Percentiles rank a stretch among this genome's conserved stretches.
Evolutionary conservation across 1,284 basidiomycete genomes (phyloP).

Genomic region (Sporisorium graminicola): DNA sequence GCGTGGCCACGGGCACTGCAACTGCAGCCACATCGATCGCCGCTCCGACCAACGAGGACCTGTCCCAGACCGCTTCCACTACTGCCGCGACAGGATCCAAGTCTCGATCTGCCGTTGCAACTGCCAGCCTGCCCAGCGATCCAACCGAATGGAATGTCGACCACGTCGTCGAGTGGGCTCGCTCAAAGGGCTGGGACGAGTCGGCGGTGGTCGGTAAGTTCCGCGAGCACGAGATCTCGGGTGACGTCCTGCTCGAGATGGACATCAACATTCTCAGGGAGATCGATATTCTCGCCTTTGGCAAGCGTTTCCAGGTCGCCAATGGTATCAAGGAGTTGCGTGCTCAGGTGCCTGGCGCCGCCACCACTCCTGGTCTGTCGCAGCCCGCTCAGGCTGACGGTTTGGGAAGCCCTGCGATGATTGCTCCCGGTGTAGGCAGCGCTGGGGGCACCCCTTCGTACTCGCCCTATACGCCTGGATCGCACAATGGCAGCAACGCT

Average conservation of each 20-base stretch:
- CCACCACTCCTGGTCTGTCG: constrained; percentile 17
- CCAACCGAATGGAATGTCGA: constrained; percentile 87
- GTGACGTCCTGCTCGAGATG: constrained; percentile 94
- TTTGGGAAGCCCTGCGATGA: constrained; percentile 42
- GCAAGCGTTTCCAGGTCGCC: constrained; percentile 91
- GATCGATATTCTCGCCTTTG: constrained; percentile 92
- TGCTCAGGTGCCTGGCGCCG: constrained; percentile 31
- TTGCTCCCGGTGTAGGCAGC: constrained; percentile 26
- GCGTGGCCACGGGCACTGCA: constrained; percentile 25
- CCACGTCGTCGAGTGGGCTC: constrained; percentile 91
- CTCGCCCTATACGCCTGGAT: constrained; percentile 35
- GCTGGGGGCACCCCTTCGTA: constrained; percentile 24
- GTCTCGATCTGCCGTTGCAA: constrained; percentile 2
- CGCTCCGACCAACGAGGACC: constrained; percentile 64
- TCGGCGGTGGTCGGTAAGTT: constrained; percentile 83
- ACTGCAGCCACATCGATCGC: constrained; percentile 56
- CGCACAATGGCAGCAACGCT: constrained; percentile 45
- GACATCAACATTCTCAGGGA: constrained; percentile 94
- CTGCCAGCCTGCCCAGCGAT: constrained; percentile 48
- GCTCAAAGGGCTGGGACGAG: constrained; percentile 85
- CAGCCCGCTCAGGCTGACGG: constrained; percentile 24
- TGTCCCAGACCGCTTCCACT: constrained; percentile 20
- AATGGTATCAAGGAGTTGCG: constrained; percentile 92
- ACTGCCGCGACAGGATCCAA: constrained; percentile 13
- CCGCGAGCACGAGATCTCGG: constrained; percentile 89